Conservation (phyloP, 495 filamentous ascomycete genomes). For the Penicillium coprophilum region DNA sequence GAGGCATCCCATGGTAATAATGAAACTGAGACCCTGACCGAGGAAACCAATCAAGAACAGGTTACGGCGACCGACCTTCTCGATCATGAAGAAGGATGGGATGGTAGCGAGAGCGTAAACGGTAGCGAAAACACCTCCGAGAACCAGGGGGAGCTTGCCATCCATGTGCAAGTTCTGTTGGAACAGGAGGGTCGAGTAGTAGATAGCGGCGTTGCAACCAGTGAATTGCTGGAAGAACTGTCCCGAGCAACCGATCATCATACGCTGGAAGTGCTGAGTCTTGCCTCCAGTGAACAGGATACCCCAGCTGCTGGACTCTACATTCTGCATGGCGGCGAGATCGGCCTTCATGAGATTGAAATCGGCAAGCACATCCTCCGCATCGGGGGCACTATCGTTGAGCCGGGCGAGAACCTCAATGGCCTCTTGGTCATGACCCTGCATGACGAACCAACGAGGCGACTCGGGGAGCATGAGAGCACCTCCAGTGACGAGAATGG, state of each 20-base stretch:
- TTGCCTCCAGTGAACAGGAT: constrained; percentile 44
- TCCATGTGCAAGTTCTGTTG: constrained; percentile 57
- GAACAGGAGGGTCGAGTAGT: constrained; percentile 80
- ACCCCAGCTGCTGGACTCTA: constrained; percentile 40
- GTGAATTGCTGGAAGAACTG: constrained; percentile 78
- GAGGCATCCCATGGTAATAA: constrained; percentile 40
- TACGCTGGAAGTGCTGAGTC: constrained; percentile 47
- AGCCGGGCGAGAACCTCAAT: constrained; percentile 63
- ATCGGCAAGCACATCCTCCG: constrained; percentile 41
- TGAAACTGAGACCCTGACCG: constrained; percentile 48
- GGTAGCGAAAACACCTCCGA: constrained; percentile 79
- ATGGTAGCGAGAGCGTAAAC: constrained; percentile 64
- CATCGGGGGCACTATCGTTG: constrained; percentile 36
- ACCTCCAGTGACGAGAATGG: constrained; percentile 55
- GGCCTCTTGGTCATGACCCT: constrained; percentile 58
- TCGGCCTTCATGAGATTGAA: constrained; percentile 49
- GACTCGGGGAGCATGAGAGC: constrained; percentile 70
- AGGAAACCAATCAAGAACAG: constrained; percentile 68
- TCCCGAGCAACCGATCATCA: constrained; percentile 45
- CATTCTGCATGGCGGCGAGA: constrained; percentile 25
- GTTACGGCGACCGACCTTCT: constrained; percentile 69
- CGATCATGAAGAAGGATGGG: constrained; percentile 68
- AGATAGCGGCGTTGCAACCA: constrained; percentile 77
- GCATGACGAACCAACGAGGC: constrained; percentile 70
- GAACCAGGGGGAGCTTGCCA: constrained; percentile 62